Evolutionary conservation across 2,329 filamentous ascomycete genomes (phyloP).

Genomic region (Alternaria consortialis): DNA sequence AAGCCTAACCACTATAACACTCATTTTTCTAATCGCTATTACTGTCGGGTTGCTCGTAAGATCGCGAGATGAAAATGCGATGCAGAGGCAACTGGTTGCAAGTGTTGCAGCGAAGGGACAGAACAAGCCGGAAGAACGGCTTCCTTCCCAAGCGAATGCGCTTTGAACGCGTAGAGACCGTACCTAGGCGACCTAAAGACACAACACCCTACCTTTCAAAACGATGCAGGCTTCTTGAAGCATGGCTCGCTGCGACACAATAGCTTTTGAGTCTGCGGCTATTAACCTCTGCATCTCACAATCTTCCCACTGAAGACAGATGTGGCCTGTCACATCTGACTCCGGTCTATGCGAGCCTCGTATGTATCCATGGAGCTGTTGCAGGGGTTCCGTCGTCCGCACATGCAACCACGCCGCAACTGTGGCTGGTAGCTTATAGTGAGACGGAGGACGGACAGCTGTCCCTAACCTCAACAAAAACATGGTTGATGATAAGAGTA

Average conservation of each 20-base stretch:
- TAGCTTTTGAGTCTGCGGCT: background rate
- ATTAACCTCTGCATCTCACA: background rate
- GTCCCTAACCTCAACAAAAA: background rate
- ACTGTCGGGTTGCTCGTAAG: background rate
- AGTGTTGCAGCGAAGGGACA: background rate
- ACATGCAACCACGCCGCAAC: no score
- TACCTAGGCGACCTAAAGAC: background rate
- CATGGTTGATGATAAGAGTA: background rate
- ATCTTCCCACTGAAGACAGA: background rate
- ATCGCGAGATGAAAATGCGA: background rate
- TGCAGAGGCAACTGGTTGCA: background rate
- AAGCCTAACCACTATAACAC: background rate
- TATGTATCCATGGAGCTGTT: background rate
- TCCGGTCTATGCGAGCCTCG: background rate
- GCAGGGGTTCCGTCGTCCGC: no score
- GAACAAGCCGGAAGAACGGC: background rate
- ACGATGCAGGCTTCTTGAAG: background rate
- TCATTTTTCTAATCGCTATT: background rate
- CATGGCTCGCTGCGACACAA: background rate
- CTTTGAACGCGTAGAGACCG: background rate
- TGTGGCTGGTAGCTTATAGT: no score
- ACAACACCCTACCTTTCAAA: background rate
- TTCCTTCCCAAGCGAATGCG: background rate
- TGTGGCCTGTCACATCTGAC: background rate
- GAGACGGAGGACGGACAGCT: background rate